These are phyloP conservation scores for Platanthera zijinensis DNA, from an alignment of 106 monocot genomes.

Conservation along the genomic window DNA sequence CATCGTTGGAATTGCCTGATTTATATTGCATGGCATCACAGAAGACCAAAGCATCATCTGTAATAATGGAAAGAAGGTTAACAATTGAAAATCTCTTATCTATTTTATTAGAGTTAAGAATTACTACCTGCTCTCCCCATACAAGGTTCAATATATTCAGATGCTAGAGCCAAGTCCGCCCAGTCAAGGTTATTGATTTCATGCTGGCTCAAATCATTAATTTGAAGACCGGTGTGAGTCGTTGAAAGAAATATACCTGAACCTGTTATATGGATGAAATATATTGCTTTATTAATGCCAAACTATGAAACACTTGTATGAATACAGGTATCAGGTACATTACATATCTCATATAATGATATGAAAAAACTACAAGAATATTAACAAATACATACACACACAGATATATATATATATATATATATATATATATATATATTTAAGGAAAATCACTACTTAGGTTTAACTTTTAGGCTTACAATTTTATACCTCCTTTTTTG, in stretches of 20 bases:
- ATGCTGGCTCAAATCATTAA: slow-evolving; percentile 29
- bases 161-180: slow-evolving; percentile 30
- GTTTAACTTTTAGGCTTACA: too few relatives aligned
- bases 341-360: too few relatives aligned
- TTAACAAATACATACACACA: too few relatives aligned
- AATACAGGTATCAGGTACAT: too few relatives aligned
- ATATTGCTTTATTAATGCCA: not conserved
- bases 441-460: too few relatives aligned
- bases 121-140: slow-evolving; percentile 21
- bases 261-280: slow-evolving; percentile 5
- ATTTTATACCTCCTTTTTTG: too few relatives aligned
- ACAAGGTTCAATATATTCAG: slow-evolving; percentile 13
- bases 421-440: too few relatives aligned
- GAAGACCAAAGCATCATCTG: not conserved
- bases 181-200: slow-evolving; percentile 48
- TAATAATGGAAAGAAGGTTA: slow-evolving; percentile 1
- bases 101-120: not conserved
- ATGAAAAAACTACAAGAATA: too few relatives aligned
- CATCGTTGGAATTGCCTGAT: not conserved
- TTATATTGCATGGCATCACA: not conserved
- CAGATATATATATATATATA: too few relatives aligned
- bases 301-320: not conserved
- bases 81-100: not conserved
- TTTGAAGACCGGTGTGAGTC: slow-evolving; percentile 9
- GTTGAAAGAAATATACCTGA: slow-evolving; percentile 6